Conservation (phyloP, 345 rosid genomes). For the Microthlaspi erraticum region DNA sequence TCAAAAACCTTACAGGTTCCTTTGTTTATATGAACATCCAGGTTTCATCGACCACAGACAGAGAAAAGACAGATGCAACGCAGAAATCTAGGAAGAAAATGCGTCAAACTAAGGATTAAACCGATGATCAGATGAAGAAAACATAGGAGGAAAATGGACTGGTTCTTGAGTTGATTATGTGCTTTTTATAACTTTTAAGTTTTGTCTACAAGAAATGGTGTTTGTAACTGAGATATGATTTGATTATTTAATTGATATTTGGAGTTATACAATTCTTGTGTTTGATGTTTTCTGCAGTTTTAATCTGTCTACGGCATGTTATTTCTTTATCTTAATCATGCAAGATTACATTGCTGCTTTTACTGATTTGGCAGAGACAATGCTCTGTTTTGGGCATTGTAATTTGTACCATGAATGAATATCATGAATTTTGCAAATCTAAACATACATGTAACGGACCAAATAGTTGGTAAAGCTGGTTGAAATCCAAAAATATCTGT, state of each 20-base stretch:
- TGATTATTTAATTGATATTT: constrained; percentile 12
- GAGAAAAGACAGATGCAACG: constrained; percentile 6
- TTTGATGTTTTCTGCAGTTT: constrained; percentile 2
- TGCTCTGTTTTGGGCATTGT: constrained; percentile 10
- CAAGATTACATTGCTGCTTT: neutral
- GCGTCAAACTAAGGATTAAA: constrained; percentile 41
- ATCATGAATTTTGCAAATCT: neutral
- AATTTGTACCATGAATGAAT: neutral
- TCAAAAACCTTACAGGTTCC: constrained; percentile 20
- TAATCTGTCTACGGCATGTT: neutral
- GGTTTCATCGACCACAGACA: constrained; percentile 10
- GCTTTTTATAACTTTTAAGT: constrained; percentile 1
- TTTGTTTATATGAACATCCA: constrained; percentile 15
- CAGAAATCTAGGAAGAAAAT: constrained; percentile 34
- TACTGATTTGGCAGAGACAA: constrained; percentile 7
- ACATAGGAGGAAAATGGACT: neutral
- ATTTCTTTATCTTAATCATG: neutral
- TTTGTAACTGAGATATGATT: constrained; percentile 20
- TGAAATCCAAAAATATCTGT: neutral
- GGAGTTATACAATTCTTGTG: constrained; percentile 12
- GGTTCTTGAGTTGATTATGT: constrained; percentile 17
- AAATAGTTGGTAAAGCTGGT: neutral
- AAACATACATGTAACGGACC: neutral
- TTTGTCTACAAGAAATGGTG: constrained; percentile 15
- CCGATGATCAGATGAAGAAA: constrained; percentile 3